Evolutionary conservation across 768 basidiomycete genomes (phyloP), one percentile per base, ranked within the genome.

Genomic region (Psilocybe sp.): DNA sequence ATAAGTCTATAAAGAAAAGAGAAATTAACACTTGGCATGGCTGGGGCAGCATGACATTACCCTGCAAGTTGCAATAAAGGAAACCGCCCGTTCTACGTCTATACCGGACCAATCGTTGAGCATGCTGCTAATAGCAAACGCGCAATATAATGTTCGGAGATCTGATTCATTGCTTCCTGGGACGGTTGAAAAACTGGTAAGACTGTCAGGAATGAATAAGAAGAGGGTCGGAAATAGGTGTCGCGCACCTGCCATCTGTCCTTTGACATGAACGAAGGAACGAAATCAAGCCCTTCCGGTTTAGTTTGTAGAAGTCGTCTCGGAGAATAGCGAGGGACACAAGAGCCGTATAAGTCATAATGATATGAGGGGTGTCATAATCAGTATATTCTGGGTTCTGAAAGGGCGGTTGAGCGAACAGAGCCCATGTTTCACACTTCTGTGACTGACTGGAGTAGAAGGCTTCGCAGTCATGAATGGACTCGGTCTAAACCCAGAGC

Each of bases 311-410:
- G 59, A 95, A 87, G 56, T 91, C 84, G 60, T 97, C 96, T n/a
- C 89, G 79, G 19, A 99, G 76, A 53, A 97, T 86, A 0, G 87
- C 82, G 10, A 99, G 84, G 0, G 82, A 79, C 4, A 97, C 69
- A 10, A 99, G 64, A 0, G 94, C 92, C 1, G 93, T 92, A 61
- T 98, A 99, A 7, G 95, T 94, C 79, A 93, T 90, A 47, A 97
- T 92, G 13, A 98, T 72, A 65, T 98, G 88, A 0, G 91, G 89
- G 14, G 79, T 76, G 55, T 88, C 80, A 61, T 83, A 81, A 33
- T 77, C 74, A 9, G 71, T 66, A 56, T 79, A 74, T 19, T 66
- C 60, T 16, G 56, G 60, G 69, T 72, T 54, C 48, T 61, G 43
- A 31, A 49, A 31, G 36, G 32, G 51, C 28, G 31, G 16, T 23